Evolutionary conservation across 2,329 filamentous ascomycete species (phyloP).

Genomic region (Alternaria sp.): DNA sequence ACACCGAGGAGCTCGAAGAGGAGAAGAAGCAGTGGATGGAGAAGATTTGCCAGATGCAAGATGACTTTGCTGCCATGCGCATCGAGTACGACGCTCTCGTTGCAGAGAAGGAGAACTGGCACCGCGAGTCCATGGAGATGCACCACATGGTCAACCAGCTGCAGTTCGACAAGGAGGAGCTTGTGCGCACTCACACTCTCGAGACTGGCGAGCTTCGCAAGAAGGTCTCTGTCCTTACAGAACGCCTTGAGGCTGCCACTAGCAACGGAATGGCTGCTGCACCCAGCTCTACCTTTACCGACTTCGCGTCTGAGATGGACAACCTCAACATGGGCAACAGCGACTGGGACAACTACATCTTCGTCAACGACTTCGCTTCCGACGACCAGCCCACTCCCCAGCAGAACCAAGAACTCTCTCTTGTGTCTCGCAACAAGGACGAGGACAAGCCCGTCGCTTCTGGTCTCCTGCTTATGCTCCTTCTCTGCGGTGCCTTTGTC

Average conservation of each 20-base stretch:
- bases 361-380: conserved; percentile 75
- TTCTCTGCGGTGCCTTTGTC: conserved; percentile 95
- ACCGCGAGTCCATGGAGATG: conserved; percentile 76
- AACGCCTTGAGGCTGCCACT: conserved; percentile 70
- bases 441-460: conserved; percentile 73
- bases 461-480: conserved; percentile 88
- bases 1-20: conserved; percentile 94
- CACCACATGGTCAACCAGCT: conserved; percentile 78
- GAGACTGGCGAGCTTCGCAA: conserved; percentile 92
- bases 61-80: conserved; percentile 74
- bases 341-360: conserved; percentile 82
- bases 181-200: conserved; percentile 85
- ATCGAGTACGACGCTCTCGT: conserved; percentile 63
- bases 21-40: conserved; percentile 92
- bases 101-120: conserved; percentile 69
- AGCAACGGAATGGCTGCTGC: conserved; percentile 57
- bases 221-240: conserved; percentile 83
- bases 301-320: conserved; percentile 82
- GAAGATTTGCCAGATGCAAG: conserved; percentile 79
- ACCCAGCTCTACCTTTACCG: conserved; percentile 70
- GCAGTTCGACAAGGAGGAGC: conserved; percentile 87
- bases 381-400: conserved; percentile 56
- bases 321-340: conserved; percentile 78
- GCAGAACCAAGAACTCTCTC: conserved; percentile 52
- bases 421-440: conserved; percentile 55